Base-by-base conservation (phyloP, 2,329 filamentous ascomycete species). In the Gyromitra esculenta region DNA sequence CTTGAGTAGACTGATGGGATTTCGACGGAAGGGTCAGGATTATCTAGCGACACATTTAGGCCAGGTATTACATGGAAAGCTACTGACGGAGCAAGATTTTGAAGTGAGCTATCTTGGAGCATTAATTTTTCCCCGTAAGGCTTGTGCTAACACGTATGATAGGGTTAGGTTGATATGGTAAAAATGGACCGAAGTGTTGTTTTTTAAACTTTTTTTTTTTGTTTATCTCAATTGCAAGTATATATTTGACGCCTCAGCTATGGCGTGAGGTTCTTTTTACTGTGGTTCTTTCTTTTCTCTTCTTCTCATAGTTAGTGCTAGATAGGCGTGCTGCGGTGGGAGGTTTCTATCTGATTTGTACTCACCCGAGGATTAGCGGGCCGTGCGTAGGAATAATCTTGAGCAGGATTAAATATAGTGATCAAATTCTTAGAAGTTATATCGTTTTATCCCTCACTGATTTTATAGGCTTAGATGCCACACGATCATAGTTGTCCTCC, bases 1-100 rank as follows among this genome's bases (percentile, higher is more conserved):
- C 69, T 56, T 87, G 1, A 82, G 82, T 15, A 78, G 80, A 0
- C 77, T 87, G 0, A 79, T 84, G 64, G 81, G 77, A 74, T 76
- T 82, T 48, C 82, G 82, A 75, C 81, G 81, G 74, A 84, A 83
- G 56, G 84, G 81, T 11, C 82, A 84, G 72, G 83, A 79, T 63
- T 84, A 83, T 60, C 81, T 81, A 5, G 84, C 83, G 77, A 86
- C 86, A 0, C 86, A 87, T 77, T 69, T 87, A 43, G 86, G 86
- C 0, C 81, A 80, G 50, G 80, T 86, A 11, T 63, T 80, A 0
- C 67, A 79, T 39, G 79, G 78, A 1, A 76, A 76, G 31, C 25
- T 73, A 2, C 13, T 80, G 8, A 43, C 1, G 1, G 21, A 52
- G 0, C 39, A 77, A 37, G 76, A 80, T 6, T 74, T 74, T 69